A percentile compares a stretch with the other conserved stretches of the same genome.
phyloP scores from a whole-genome alignment of 2,329 filamentous ascomycete species.

The Ceratocystis huliohia region DNA sequence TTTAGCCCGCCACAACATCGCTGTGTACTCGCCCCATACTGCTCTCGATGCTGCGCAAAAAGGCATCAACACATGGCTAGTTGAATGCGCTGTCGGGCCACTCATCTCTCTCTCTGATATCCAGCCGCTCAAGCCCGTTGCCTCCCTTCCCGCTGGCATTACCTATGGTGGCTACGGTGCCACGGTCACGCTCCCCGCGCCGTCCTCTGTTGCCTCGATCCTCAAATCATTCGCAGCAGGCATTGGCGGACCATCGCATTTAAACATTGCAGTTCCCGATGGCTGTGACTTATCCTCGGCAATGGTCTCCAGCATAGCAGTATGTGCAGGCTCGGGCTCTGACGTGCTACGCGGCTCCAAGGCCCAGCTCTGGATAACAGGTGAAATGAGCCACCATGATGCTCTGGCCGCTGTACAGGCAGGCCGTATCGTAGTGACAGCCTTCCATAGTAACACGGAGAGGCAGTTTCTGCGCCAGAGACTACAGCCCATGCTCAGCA shows the following conservation, averaged over 20 bases:
- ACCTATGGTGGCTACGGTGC: slow-evolving; percentile 42
- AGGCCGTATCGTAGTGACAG: slow-evolving; percentile 66
- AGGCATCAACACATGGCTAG: slow-evolving; percentile 89
- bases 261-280: slow-evolving; percentile 42
- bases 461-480: slow-evolving; percentile 63
- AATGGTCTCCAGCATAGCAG: slow-evolving; percentile 56
- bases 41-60: slow-evolving; percentile 76
- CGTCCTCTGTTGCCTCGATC: slow-evolving; percentile 33
- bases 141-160: slow-evolving; percentile 33
- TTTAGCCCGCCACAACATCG: slow-evolving; percentile 74
- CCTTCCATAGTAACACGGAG: slow-evolving; percentile 93
- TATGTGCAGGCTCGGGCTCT: slow-evolving; percentile 82
- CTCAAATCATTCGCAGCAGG: slow-evolving; percentile 47
- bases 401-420: slow-evolving; percentile 75
- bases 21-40: slow-evolving; percentile 92
- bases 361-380: slow-evolving; percentile 77
- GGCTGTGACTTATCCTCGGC: slow-evolving; percentile 29
- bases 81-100: slow-evolving; percentile 60
- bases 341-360: slow-evolving; percentile 56
- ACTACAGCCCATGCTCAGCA: slow-evolving; percentile 53
- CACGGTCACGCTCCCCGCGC: slow-evolving; percentile 32
- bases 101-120: slow-evolving; percentile 22
- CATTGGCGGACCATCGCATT: slow-evolving; percentile 50
- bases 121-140: slow-evolving; percentile 34
- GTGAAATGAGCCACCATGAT: slow-evolving; percentile 88